These are phyloP conservation scores for Fragaria iinumae DNA, from an alignment of 306 rosid species.

Conservation along the genomic window DNA sequence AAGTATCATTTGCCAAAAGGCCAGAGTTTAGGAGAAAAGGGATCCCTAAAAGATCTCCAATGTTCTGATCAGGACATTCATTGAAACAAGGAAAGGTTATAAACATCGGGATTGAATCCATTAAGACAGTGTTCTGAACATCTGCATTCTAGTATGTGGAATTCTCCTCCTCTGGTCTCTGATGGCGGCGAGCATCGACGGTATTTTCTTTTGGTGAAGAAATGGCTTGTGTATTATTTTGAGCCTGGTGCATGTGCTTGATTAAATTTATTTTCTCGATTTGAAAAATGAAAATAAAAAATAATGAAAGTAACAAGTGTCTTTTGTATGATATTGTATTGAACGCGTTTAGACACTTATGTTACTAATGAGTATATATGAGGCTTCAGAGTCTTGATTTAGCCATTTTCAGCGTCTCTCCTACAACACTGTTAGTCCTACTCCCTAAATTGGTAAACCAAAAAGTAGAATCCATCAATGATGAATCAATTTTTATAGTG, in stretches of 20 bases:
- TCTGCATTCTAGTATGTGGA: background rate
- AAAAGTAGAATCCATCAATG: background rate
- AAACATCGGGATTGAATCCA: background rate
- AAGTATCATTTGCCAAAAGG: constrained; percentile 13
- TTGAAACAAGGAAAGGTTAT: background rate
- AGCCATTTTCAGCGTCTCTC: background rate
- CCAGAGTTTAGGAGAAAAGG: constrained; percentile 25
- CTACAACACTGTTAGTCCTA: background rate
- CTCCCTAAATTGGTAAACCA: background rate
- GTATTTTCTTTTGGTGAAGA: too few species aligned
- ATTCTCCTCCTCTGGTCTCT: background rate
- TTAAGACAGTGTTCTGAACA: background rate
- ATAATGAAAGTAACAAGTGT: too few species aligned
- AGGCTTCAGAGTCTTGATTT: background rate
- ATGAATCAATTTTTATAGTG: background rate
- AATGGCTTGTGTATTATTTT: background rate
- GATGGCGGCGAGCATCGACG: background rate
- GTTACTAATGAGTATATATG: background rate
- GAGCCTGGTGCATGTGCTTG: background rate
- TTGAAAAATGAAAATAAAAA: too few species aligned
- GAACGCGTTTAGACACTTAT: too few species aligned
- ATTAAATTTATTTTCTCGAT: background rate
- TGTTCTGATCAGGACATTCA: constrained; percentile 12
- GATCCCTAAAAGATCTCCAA: constrained; percentile 31
- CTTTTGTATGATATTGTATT: too few species aligned